Base-by-base conservation (phyloP, 23 red algal genomes). In the Gracilariopsis chorda region DNA sequence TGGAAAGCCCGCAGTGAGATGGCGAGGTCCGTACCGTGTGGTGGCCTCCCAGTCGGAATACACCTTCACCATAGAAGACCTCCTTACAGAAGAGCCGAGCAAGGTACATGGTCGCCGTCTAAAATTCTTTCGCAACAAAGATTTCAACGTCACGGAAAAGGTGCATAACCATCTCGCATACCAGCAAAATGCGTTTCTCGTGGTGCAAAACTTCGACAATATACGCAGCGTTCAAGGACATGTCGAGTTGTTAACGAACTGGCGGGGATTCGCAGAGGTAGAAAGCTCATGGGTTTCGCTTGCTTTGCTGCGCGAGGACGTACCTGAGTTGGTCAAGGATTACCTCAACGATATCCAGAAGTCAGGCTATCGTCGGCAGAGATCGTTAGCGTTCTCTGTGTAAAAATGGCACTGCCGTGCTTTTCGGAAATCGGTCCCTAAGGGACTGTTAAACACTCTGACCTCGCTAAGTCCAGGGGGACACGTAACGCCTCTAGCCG, bases 31-130 rank as follows among this genome's bases (percentile, higher is more conserved):
- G 9, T 25, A 9, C 24, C 30, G 81, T 29, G 81, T 68, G 27
- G 33, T 64, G 12, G 24, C 17, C 10, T 65, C 37, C 44, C 40
- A 43, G 14, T 86, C 81, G 23, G 81, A 86, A 28, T 86, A 45
- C 55, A 48, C 52, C 39, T 47, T 86, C 48, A 24, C 42, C n/a
- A 43, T 86, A 55, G 56, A 86, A 59, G 53, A 86, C 41, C 62
- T 86, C 7, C 40, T 86, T 9, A 6, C 36, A 13, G 57, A 35
- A 27, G 20, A 48, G 3, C 65, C 2, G n/a, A 25, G 25, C 10
- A 12, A 65, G 3, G 1, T 68, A 47, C 58, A 68, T 36, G 58
- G 53, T 34, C 58, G 57, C 58, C 57, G 4, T 7, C 55, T 86
- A 13, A 67, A 68, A 28, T 69, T 42, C 10, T 86, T 65, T 36